Evolutionary conservation across 2,329 filamentous ascomycete species (phyloP).

Genomic region (Reticulascus tulasneorum): DNA sequence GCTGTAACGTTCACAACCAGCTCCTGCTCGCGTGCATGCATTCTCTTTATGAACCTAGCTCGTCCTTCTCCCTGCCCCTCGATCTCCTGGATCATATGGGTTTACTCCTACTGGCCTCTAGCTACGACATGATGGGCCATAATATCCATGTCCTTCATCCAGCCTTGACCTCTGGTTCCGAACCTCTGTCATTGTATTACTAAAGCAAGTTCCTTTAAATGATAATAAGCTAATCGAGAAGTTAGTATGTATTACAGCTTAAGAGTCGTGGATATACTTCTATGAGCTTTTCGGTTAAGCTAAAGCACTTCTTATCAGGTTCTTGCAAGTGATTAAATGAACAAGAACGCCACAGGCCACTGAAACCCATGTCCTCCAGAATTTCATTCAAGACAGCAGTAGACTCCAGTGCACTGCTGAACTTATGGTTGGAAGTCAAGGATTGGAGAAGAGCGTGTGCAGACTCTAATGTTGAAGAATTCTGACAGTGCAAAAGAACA

Average conservation of each 20-base stretch:
- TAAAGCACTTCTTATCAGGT: conserved; percentile 47
- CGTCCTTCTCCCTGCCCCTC: too few relatives aligned
- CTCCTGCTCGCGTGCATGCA: too few relatives aligned
- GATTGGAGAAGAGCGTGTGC: conserved; percentile 58
- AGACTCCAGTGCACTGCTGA: conserved; percentile 43
- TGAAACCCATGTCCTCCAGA: conserved; percentile 58
- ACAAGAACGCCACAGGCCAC: conserved; percentile 57
- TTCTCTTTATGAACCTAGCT: too few relatives aligned
- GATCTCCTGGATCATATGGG: too few relatives aligned
- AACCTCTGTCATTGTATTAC: neutral
- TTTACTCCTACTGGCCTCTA: too few relatives aligned
- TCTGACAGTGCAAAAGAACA: conserved; percentile 60
- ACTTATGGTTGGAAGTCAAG: conserved; percentile 50
- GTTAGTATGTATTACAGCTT: neutral
- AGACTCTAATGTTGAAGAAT: conserved; percentile 53
- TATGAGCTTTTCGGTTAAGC: conserved; percentile 56
- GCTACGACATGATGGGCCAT: too few relatives aligned
- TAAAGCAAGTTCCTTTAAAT: neutral
- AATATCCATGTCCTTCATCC: too few relatives aligned
- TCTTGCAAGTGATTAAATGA: conserved; percentile 47
- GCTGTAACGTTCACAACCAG: too few relatives aligned
- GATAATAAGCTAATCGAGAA: conserved; percentile 1
- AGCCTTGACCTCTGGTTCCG: too few relatives aligned
- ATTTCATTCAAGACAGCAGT: conserved; percentile 46
- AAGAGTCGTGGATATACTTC: conserved; percentile 40